A percentile compares a stretch with the other conserved stretches of the same genome.
Evolutionary conservation across 768 basidiomycete genomes (phyloP).

Genomic region (Pilatotrama ljubarskyi): DNA sequence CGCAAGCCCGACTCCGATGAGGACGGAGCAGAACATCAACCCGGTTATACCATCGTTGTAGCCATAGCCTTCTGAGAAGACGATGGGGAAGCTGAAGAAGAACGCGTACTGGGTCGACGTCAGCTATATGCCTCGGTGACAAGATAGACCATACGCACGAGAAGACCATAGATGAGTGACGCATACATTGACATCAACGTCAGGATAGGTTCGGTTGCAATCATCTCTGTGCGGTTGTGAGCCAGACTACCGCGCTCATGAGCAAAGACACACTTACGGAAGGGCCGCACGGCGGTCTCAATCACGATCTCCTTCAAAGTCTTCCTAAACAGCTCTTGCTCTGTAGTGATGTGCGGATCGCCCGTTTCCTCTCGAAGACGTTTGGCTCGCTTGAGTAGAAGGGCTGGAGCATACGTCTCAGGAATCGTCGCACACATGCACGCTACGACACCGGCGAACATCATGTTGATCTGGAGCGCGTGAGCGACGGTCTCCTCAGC

Average conservation of each 20-base stretch:
- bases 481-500: background rate
- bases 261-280: conserved; percentile 24
- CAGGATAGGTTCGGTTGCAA: conserved; percentile 47
- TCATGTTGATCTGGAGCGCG: conserved; percentile 34
- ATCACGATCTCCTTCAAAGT: conserved; percentile 37
- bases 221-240: conserved; percentile 32
- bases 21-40: conserved; percentile 42
- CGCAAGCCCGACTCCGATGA: conserved; percentile 39
- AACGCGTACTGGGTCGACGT: conserved; percentile 30
- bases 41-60: conserved; percentile 40
- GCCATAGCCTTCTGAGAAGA: conserved; percentile 39
- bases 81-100: conserved; percentile 38
- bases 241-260: background rate
- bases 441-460: conserved; percentile 38
- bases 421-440: conserved; percentile 36
- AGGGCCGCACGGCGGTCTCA: conserved; percentile 44
- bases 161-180: conserved; percentile 43
- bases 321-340: conserved; percentile 42
- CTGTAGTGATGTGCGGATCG: conserved; percentile 38
- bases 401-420: conserved; percentile 48
- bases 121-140: background rate
- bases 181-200: conserved; percentile 46
- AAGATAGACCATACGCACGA: conserved; percentile 6
- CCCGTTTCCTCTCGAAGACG: conserved; percentile 39
- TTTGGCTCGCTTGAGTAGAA: conserved; percentile 43